A percentile compares a stretch with the other conserved stretches of the same genome.
These are phyloP conservation scores for Teratosphaeria nubilosa DNA, from an alignment of 2,329 filamentous ascomycete species.

Conservation along the genomic window DNA sequence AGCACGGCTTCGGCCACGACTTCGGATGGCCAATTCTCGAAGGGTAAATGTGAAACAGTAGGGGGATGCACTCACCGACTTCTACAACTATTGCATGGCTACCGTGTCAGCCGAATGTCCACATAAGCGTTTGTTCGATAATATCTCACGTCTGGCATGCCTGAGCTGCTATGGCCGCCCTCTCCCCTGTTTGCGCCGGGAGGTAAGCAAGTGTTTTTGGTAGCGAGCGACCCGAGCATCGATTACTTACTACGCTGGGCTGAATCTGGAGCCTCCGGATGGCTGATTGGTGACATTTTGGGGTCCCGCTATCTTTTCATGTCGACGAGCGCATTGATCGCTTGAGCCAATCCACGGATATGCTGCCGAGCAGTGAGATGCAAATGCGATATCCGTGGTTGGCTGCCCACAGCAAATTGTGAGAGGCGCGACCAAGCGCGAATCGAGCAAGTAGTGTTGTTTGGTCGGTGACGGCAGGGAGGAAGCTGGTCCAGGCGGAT, in stretches of 20 bases:
- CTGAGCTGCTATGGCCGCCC: slow-evolving; percentile 42
- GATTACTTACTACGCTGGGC: slow-evolving; percentile 16
- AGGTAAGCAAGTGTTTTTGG: not conserved
- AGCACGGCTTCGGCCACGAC: not conserved
- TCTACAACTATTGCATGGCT: not conserved
- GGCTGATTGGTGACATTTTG: not conserved
- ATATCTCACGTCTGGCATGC: slow-evolving; percentile 51
- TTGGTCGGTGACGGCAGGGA: not conserved
- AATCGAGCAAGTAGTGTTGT: not conserved
- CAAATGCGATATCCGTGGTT: not conserved
- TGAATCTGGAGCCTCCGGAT: slow-evolving; percentile 1
- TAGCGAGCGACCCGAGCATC: not conserved
- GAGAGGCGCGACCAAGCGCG: not conserved
- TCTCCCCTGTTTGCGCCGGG: slow-evolving; percentile 18
- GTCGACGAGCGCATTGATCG: not conserved
- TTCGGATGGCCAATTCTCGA: not conserved
- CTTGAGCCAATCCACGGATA: not conserved
- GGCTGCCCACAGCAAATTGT: not conserved
- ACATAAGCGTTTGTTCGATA: slow-evolving; percentile 10
- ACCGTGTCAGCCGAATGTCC: not conserved
- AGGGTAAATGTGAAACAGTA: not conserved
- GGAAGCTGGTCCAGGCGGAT: not conserved
- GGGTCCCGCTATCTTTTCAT: not conserved
- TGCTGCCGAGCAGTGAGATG: not conserved
- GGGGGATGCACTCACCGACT: not conserved